A percentile compares a stretch with the other conserved stretches of the same genome.
These are phyloP conservation scores for Pythium volutum DNA, from an alignment of 352 stramenopile species.

Conservation along the genomic window DNA sequence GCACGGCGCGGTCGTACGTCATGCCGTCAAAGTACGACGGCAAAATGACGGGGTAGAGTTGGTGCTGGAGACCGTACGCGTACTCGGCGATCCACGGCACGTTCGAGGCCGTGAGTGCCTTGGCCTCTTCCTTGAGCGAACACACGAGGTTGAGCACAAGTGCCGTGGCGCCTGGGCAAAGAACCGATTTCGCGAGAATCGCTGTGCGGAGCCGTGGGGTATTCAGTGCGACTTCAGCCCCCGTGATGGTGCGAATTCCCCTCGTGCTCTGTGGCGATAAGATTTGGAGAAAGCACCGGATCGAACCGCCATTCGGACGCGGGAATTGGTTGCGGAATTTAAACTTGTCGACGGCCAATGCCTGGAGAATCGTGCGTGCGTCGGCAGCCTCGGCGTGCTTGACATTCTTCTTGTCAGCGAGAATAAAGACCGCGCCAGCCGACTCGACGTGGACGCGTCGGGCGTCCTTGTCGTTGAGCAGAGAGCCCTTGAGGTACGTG, in stretches of 20 bases:
- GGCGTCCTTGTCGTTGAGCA: slow-evolving; percentile 50
- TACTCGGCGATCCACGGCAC: slow-evolving; percentile 61
- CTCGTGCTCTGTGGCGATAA: slow-evolving; percentile 42
- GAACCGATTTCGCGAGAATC: slow-evolving; percentile 45
- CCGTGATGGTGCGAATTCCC: slow-evolving; percentile 47
- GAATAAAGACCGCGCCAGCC: slow-evolving; percentile 54
- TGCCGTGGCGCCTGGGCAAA: slow-evolving; percentile 49
- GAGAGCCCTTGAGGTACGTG: slow-evolving; percentile 54
- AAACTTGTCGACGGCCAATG: slow-evolving; percentile 49
- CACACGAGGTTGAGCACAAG: slow-evolving; percentile 63
- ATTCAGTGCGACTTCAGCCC: slow-evolving; percentile 50
- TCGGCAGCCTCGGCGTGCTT: slow-evolving; percentile 41
- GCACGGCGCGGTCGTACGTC: slow-evolving; percentile 32
- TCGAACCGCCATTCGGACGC: slow-evolving; percentile 7
- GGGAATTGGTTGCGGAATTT: slow-evolving; percentile 32
- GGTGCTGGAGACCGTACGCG: slow-evolving; percentile 44
- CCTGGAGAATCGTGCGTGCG: slow-evolving; percentile 52
- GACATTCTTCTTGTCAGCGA: slow-evolving; percentile 44
- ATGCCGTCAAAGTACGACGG: slow-evolving; percentile 40
- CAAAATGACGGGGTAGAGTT: slow-evolving; percentile 49
- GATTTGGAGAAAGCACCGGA: slow-evolving; percentile 55
- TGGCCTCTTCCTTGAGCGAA: slow-evolving; percentile 37
- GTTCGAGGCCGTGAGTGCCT: slow-evolving; percentile 33
- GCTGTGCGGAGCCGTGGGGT: slow-evolving; percentile 40
- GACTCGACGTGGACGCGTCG: slow-evolving; percentile 41